These are phyloP conservation scores for Wallemia mellicola DNA, from an alignment of 1,284 basidiomycete genomes.

Conservation along the genomic window DNA sequence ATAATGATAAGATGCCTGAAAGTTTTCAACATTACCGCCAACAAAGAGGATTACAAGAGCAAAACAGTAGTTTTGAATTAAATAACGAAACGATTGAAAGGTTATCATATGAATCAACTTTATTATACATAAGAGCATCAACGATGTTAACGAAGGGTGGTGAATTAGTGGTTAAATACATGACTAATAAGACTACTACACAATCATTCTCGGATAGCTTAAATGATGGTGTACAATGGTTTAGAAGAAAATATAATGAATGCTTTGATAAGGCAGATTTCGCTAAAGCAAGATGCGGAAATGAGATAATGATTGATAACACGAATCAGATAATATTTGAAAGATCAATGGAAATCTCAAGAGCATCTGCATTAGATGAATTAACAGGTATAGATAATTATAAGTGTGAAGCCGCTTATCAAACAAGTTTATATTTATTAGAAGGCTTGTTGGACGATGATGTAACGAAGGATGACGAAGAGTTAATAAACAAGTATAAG, in stretches of 20 bases:
- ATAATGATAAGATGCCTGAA: constrained; percentile 22
- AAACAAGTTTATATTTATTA: constrained; percentile 73
- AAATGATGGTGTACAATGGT: constrained; percentile 27
- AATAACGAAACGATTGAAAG: constrained; percentile 11
- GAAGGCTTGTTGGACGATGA: constrained; percentile 53
- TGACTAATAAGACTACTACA: constrained; percentile 6
- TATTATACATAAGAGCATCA: constrained; percentile 77
- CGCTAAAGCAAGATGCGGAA: constrained; percentile 20
- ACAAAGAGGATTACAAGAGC: constrained; percentile 1
- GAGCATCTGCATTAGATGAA: constrained; percentile 70
- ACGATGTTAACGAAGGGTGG: constrained; percentile 76
- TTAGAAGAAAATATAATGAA: constrained; percentile 25
- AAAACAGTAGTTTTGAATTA: constrained; percentile 4
- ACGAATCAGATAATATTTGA: constrained; percentile 25
- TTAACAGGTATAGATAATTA: constrained; percentile 41
- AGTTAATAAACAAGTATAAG: neutral
- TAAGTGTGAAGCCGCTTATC: constrained; percentile 73
- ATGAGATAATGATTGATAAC: constrained; percentile 19
- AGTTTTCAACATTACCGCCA: constrained; percentile 1
- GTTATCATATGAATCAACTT: constrained; percentile 36
- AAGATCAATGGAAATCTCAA: constrained; percentile 30
- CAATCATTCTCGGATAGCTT: constrained; percentile 19
- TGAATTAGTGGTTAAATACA: constrained; percentile 19
- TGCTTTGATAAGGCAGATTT: constrained; percentile 26
- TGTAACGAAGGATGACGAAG: neutral